phyloP scores from a whole-genome alignment of 495 filamentous ascomycete species.

The Hypoxylon lenormandii region DNA sequence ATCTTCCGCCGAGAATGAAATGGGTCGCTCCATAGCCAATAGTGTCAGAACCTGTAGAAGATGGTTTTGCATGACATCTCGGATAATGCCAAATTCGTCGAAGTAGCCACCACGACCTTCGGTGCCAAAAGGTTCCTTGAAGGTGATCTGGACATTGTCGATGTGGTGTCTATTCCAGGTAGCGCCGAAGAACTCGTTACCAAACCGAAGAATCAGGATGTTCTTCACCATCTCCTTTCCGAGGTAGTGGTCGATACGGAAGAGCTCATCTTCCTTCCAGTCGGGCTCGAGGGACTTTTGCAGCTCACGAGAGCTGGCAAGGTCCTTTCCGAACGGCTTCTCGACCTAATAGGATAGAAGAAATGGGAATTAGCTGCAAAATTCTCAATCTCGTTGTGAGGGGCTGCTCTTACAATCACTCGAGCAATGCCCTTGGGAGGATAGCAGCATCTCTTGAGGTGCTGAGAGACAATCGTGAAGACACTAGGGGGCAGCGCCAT shows the following conservation, averaged over 20 bases:
- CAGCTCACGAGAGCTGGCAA: conserved; percentile 90
- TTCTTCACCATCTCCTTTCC: conserved; percentile 99
- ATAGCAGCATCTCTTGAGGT: conserved; percentile 97
- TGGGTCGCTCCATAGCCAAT: conserved; percentile 97
- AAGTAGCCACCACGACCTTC: conserved; percentile 99
- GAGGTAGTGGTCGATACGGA: conserved; percentile 99
- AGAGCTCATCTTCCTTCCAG: conserved; percentile 99
- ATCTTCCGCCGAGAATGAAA: conserved; percentile 97
- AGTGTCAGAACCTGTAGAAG: conserved; percentile 95
- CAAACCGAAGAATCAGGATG: conserved; percentile 96
- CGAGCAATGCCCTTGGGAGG: conserved; percentile 87
- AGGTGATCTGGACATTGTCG: conserved; percentile 97
- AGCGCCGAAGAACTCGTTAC: conserved; percentile 98
- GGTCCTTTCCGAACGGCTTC: conserved; percentile 99
- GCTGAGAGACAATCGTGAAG: conserved; percentile 96
- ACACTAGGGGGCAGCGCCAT: conserved; percentile 99
- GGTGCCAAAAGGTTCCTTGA: conserved; percentile 99
- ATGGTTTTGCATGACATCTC: conserved; percentile 98
- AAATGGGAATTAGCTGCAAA: conserved; percentile 21
- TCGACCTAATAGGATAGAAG: conserved; percentile 75
- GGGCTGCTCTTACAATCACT: conserved; percentile 77
- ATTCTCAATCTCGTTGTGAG: not conserved
- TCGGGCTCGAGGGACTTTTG: conserved; percentile 95
- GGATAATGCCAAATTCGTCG: conserved; percentile 99
- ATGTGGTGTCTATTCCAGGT: conserved; percentile 99